phyloP scores from a whole-genome alignment of 2,329 filamentous ascomycete species.

The Clonostachys sp. region DNA sequence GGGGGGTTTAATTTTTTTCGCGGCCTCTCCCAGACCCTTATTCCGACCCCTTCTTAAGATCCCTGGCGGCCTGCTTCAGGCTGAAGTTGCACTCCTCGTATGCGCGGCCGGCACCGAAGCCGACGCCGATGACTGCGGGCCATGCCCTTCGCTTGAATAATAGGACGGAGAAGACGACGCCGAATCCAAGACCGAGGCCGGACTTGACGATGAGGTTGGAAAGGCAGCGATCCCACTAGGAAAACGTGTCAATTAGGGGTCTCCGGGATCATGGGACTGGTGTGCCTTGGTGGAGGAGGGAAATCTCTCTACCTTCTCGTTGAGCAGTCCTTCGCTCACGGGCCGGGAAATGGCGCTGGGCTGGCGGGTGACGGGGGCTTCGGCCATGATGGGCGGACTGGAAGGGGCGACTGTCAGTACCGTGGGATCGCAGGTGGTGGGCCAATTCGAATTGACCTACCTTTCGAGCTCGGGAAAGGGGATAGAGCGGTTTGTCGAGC shows the following conservation, averaged over 20 bases:
- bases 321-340: conserved; percentile 95
- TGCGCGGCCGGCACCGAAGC: conserved; percentile 92
- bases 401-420: not conserved
- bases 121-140: conserved; percentile 91
- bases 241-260: not conserved
- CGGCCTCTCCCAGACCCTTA: not conserved
- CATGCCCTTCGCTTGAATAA: conserved; percentile 97
- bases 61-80: conserved; percentile 56
- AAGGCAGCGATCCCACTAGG: conserved; percentile 95
- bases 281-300: too few species aligned
- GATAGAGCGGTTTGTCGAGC: too few species aligned
- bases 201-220: conserved; percentile 98
- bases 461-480: too few species aligned
- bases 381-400: conserved; percentile 40
- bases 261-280: too few species aligned
- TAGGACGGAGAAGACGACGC: conserved; percentile 96
- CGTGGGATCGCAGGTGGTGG: not conserved
- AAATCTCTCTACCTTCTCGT: conserved; percentile 78
- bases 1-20: too few species aligned
- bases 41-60: conserved; percentile 38
- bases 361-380: conserved; percentile 39
- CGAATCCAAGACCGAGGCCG: conserved; percentile 91
- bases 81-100: conserved; percentile 97
- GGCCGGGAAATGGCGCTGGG: conserved; percentile 71
- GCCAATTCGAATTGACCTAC: too few species aligned